Conservation (phyloP, 208 protist species). For the Naegleria gruberi region DNA sequence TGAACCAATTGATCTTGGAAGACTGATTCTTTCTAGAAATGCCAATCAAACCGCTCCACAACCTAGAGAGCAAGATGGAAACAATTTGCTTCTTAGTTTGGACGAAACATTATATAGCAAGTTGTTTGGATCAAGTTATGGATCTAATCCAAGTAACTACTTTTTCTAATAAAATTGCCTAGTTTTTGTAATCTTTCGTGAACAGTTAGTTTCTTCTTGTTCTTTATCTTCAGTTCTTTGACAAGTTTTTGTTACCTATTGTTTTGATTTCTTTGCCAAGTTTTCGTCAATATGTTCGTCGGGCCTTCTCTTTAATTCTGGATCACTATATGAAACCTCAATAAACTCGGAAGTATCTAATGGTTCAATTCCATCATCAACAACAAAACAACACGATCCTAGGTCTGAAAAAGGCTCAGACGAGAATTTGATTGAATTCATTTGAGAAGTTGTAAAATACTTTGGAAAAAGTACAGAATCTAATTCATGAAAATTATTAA, state of each 20-base stretch:
- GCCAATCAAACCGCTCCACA: background rate
- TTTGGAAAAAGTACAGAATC: background rate
- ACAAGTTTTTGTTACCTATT: background rate
- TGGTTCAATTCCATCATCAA: background rate
- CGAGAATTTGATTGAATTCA: background rate
- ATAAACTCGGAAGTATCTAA: background rate
- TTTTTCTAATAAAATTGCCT: background rate
- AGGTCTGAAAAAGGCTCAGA: background rate
- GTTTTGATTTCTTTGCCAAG: background rate
- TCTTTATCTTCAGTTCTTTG: background rate
- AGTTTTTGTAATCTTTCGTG: background rate
- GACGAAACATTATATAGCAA: background rate
- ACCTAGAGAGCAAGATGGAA: background rate
- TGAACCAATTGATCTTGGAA: background rate
- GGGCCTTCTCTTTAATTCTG: background rate
- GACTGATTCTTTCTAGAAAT: background rate
- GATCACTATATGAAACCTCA: too few relatives aligned
- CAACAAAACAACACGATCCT: background rate
- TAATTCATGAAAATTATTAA: background rate
- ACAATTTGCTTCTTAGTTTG: background rate
- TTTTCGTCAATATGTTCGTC: background rate
- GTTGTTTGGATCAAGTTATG: background rate
- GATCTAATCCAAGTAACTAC: background rate
- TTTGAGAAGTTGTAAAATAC: background rate
- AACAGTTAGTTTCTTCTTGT: background rate